phyloP scores from a whole-genome alignment of 495 filamentous ascomycete species.

The Elasticomyces elasticus region DNA sequence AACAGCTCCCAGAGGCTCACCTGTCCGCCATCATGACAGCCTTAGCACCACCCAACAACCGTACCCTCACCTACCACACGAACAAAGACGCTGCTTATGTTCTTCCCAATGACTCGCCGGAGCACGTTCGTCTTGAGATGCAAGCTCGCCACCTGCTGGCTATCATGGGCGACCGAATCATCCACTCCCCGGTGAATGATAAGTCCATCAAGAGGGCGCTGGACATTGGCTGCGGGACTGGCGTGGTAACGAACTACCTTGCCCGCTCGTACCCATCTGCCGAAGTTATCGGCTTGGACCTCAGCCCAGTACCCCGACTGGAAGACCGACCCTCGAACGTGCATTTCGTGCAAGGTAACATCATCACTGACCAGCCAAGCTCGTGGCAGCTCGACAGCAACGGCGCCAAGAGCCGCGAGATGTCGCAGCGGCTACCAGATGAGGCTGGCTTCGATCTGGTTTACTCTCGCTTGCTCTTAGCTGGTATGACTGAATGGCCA shows the following conservation, averaged over 20 bases:
- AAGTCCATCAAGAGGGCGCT: background rate
- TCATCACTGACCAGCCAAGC: background rate
- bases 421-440: background rate
- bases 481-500: constrained; percentile 3
- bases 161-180: background rate
- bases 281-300: constrained; percentile 10
- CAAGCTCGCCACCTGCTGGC: background rate
- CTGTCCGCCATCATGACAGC: background rate
- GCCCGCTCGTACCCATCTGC: constrained; percentile 3
- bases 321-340: constrained; percentile 4
- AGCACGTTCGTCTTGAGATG: constrained; percentile 1
- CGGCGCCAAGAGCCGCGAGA: background rate
- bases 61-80: background rate
- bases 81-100: background rate
- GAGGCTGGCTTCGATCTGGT: constrained; percentile 1
- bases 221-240: constrained; percentile 18
- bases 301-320: background rate
- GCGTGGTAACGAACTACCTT: constrained; percentile 1
- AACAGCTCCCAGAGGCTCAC: no score
- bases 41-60: background rate
- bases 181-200: background rate
- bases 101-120: background rate
- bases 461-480: constrained; percentile 4
- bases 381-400: background rate
- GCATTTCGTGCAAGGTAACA: constrained; percentile 11